These are phyloP conservation scores for Curvularia verruculosa DNA, from an alignment of 2,329 filamentous ascomycete species.

Conservation along the genomic window DNA sequence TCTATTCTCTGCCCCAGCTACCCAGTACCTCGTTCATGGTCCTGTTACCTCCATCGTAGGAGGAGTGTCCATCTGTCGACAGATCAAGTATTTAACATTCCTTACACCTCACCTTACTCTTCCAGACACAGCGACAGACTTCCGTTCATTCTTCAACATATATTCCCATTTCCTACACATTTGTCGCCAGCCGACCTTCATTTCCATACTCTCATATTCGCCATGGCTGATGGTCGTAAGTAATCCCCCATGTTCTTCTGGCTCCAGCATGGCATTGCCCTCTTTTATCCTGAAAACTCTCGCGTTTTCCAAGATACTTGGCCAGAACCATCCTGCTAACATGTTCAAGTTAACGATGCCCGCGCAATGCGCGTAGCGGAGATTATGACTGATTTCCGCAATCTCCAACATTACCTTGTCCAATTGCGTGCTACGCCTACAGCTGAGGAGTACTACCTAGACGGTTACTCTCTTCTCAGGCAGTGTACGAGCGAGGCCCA, in stretches of 20 bases:
- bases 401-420: constrained; percentile 64
- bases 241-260: constrained; percentile 20
- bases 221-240: constrained; percentile 65
- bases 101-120: constrained; percentile 37
- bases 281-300: not conserved
- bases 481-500: constrained; percentile 63
- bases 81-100: constrained; percentile 44
- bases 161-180: constrained; percentile 11
- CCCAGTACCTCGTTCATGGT: constrained; percentile 36
- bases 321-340: constrained; percentile 16
- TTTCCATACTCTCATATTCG: constrained; percentile 14
- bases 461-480: constrained; percentile 64
- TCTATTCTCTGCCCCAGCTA: constrained; percentile 21
- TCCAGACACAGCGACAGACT: constrained; percentile 28
- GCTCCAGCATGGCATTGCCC: not conserved
- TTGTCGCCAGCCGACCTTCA: constrained; percentile 24
- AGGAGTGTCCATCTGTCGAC: constrained; percentile 35
- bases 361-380: constrained; percentile 67
- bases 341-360: constrained; percentile 63
- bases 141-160: constrained; percentile 20
- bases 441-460: constrained; percentile 63
- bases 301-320: not conserved
- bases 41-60: constrained; percentile 22
- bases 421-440: constrained; percentile 59
- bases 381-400: constrained; percentile 69